Percentiles rank a stretch among this genome's conserved stretches.
Conservation (phyloP, 768 basidiomycete species). For the Suillus variegatus region DNA sequence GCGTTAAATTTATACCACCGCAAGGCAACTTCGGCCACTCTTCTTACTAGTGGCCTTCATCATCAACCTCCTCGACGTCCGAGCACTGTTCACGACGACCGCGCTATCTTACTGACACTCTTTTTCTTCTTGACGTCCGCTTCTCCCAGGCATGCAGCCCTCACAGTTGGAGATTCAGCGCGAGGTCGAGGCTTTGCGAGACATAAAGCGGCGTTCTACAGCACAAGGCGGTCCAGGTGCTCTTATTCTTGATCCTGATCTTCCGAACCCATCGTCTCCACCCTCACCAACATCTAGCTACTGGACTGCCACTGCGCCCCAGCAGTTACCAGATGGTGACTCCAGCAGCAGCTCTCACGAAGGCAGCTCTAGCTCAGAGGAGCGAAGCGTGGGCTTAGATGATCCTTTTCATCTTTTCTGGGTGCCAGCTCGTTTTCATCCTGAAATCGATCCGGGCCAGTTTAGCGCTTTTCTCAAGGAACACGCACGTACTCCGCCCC, state of each 20-base stretch:
- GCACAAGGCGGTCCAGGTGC: conserved; percentile 74
- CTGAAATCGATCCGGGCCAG: conserved; percentile 96
- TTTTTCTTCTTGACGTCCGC: conserved; percentile 12
- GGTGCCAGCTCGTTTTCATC: conserved; percentile 96
- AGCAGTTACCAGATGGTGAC: conserved; percentile 45
- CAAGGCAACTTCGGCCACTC: conserved; percentile 1
- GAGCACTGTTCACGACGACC: conserved; percentile 15
- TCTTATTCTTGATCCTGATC: conserved; percentile 88
- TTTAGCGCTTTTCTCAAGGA: conserved; percentile 95
- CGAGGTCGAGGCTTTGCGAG: conserved; percentile 83
- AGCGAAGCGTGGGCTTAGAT: conserved; percentile 42
- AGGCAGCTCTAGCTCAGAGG: conserved; percentile 39
- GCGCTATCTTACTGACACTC: conserved; percentile 12
- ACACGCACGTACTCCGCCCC: conserved; percentile 68
- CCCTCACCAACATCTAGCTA: conserved; percentile 56
- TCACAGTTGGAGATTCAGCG: conserved; percentile 84
- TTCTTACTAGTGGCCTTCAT: conserved; percentile 9
- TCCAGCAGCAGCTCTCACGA: conserved; percentile 43
- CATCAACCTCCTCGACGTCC: conserved; percentile 10
- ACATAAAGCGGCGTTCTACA: conserved; percentile 82
- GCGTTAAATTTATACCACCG: conserved; percentile 8
- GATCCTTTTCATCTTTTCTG: conserved; percentile 95
- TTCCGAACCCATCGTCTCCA: conserved; percentile 72
- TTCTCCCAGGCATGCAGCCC: conserved; percentile 55
- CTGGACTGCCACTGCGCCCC: conserved; percentile 43